These are phyloP conservation scores for Leishmania gerbilli DNA, from an alignment of 208 protist genomes.

Conservation along the genomic window DNA sequence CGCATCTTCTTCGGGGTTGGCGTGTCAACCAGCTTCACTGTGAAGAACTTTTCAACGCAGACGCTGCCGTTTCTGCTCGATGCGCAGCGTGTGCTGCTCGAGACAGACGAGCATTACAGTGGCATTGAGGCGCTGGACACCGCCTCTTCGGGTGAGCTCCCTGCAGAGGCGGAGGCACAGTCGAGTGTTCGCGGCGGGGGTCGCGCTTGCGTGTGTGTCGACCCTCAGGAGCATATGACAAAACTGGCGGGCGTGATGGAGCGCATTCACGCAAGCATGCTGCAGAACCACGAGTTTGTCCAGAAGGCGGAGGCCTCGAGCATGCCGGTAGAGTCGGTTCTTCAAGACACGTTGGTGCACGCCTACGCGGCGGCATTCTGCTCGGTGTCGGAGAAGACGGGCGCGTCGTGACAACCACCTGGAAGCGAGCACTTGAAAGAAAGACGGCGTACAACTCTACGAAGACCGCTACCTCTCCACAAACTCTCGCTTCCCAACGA, in stretches of 20 bases:
- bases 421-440: not conserved
- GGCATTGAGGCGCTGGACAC: not conserved
- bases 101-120: constrained; percentile 66
- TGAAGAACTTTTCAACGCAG: constrained; percentile 51
- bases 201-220: constrained; percentile 1
- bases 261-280: not conserved
- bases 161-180: not conserved
- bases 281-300: constrained; percentile 10
- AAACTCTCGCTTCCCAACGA: not conserved
- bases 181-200: not conserved
- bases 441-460: not conserved
- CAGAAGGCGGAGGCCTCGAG: constrained; percentile 8
- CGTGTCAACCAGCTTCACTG: constrained; percentile 48
- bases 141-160: not conserved
- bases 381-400: not conserved
- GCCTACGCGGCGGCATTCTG: constrained; percentile 20
- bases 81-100: constrained; percentile 46
- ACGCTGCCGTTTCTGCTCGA: constrained; percentile 60
- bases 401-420: not conserved
- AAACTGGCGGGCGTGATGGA: constrained; percentile 13
- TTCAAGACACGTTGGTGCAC: not conserved
- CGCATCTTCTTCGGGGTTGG: constrained; percentile 75
- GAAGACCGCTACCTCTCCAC: not conserved
- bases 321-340: not conserved
- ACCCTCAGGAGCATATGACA: constrained; percentile 9